Evolutionary conservation across 495 filamentous ascomycete genomes (phyloP).

Genomic region (Neurospora sp.): DNA sequence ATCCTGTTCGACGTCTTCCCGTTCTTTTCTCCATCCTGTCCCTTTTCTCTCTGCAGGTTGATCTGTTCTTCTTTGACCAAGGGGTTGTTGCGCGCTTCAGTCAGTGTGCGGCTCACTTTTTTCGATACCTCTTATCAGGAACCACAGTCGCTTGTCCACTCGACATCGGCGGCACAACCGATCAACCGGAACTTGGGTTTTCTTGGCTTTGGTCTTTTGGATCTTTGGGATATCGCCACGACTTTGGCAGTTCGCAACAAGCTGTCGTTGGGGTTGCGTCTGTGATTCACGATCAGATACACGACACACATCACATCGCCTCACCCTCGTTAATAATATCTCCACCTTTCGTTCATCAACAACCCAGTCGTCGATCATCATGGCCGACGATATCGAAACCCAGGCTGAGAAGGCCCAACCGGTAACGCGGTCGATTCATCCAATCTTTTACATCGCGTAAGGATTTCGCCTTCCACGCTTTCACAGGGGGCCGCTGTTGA

Average conservation of each 20-base stretch:
- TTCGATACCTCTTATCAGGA: background rate
- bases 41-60: background rate
- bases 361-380: background rate
- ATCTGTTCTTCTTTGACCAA: background rate
- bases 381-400: conserved; percentile 15
- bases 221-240: background rate
- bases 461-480: background rate
- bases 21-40: background rate
- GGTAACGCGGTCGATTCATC: conserved; percentile 8
- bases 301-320: background rate
- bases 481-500: background rate
- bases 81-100: background rate
- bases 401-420: conserved; percentile 13
- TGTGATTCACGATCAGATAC: background rate
- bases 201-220: background rate
- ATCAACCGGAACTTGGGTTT: background rate
- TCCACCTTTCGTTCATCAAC: background rate
- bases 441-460: conserved; percentile 15
- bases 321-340: background rate
- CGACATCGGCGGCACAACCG: background rate
- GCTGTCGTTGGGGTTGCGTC: background rate
- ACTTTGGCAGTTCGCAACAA: background rate
- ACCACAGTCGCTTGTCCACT: background rate
- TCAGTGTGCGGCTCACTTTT: background rate
- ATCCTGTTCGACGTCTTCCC: background rate